Percentiles rank a stretch among this genome's conserved stretches.
phyloP scores from a whole-genome alignment of 2,329 filamentous ascomycete genomes.

The Fusarium pilosicola region DNA sequence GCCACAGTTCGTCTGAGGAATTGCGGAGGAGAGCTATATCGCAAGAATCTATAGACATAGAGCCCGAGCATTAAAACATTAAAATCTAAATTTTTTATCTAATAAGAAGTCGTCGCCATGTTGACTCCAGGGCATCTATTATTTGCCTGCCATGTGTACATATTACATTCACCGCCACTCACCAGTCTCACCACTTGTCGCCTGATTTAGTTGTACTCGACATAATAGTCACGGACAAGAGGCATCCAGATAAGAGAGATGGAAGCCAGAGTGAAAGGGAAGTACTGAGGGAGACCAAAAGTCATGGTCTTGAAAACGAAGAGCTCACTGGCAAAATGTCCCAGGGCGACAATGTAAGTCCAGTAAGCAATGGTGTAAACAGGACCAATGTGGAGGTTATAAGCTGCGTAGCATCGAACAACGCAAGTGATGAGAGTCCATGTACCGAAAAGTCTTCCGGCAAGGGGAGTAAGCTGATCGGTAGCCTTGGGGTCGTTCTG shows the following conservation, averaged over 20 bases:
- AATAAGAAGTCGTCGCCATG: background rate
- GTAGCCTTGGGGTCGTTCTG: slow-evolving; percentile 58
- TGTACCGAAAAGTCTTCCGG: slow-evolving; percentile 83
- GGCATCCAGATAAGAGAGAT: slow-evolving; percentile 69
- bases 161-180: background rate
- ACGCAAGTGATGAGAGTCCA: slow-evolving; percentile 85
- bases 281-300: slow-evolving; percentile 65
- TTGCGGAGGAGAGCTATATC: slow-evolving; percentile 85
- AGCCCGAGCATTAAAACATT: background rate
- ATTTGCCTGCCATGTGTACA: background rate
- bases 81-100: slow-evolving; percentile 22
- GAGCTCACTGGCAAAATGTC: slow-evolving; percentile 85
- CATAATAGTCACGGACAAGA: slow-evolving; percentile 75
- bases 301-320: slow-evolving; percentile 80
- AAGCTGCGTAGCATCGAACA: slow-evolving; percentile 84
- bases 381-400: slow-evolving; percentile 76
- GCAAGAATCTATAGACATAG: slow-evolving; percentile 61
- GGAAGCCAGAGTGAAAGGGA: slow-evolving; percentile 64
- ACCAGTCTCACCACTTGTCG: background rate
- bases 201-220: slow-evolving; percentile 53
- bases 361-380: slow-evolving; percentile 84
- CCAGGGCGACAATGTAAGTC: slow-evolving; percentile 82
- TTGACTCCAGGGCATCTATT: background rate
- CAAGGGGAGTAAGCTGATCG: slow-evolving; percentile 77
- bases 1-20: slow-evolving; percentile 80